Evolutionary conservation across 371 early-diverging fungal species (phyloP), one percentile per base, ranked within the genome.

Genomic region (Circinella umbellata): DNA sequence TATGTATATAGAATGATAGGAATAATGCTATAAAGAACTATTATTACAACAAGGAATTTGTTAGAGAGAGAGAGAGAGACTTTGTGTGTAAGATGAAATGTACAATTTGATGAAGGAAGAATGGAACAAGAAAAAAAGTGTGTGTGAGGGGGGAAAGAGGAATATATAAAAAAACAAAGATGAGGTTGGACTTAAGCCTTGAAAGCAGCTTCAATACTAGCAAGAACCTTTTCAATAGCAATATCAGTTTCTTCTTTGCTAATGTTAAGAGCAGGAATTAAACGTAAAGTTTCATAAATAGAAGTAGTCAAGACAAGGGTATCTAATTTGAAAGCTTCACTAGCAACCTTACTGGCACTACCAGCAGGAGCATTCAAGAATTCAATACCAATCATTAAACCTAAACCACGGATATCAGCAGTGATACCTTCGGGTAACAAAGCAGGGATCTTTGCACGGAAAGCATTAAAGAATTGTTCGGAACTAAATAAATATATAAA

Each of bases 351-450:
- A 60, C 42, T 65, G 17, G 81, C 84, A 67, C 82, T 81, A 38
- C 82, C 84, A 61, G 68, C 54, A 17, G 82, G 83, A 15, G 73
- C 83, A 39, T 78, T 76, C 72, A 79, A 65, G 66, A 87, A 88
- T 63, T 87, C 87, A 51, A 88, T 72, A 66, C 89, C 89, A 73
- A 87, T 82, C 86, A 88, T 86, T n/a, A 88, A 67, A 63, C 89
- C 89, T 20, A 81, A 70, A 63, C 89, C 89, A 67, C 89, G 85
- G 63, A 88, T 75, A 66, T 88, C 84, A 15, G 75, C 76, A 13
- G 71, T 74, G 17, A 83, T 76, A 17, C 80, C 82, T 39, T 80
- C 64, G 39, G 82, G 80, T 15, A 80, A 73, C 42, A 87, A 66
- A 8, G 60, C 46, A 49, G 84, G 81, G 20, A 86, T 42, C 53